These are phyloP conservation scores for Melocanna baccifera DNA, from an alignment of 176 grass and related monocot genomes.

Conservation along the genomic window DNA sequence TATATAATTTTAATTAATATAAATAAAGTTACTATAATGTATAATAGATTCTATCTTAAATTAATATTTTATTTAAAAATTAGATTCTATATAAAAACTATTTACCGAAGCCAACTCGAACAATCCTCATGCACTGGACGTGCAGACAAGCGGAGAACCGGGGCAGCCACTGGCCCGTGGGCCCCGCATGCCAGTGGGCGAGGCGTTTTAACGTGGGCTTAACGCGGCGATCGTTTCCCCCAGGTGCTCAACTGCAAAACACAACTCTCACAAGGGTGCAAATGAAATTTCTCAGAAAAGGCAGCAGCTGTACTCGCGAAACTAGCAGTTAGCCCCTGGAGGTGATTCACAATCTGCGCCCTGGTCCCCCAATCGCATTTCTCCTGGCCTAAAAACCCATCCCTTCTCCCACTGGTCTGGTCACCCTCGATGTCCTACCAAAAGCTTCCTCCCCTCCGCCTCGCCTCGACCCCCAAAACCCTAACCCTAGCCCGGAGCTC, in stretches of 20 bases:
- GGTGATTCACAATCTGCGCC: slow-evolving; percentile 17
- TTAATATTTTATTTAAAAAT: no score
- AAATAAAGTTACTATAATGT: no score
- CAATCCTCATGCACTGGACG: no score
- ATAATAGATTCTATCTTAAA: no score
- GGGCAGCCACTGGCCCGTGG: not conserved
- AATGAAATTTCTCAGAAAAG: not conserved
- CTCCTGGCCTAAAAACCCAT: slow-evolving; percentile 23
- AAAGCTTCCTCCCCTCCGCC: slow-evolving; percentile 3
- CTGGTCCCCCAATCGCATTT: slow-evolving; percentile 29
- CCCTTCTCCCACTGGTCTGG: not conserved
- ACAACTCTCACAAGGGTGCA: no score
- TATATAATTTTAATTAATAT: no score
- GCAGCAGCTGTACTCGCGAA: not conserved
- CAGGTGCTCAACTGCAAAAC: not conserved
- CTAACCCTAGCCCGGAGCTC: slow-evolving; percentile 53
- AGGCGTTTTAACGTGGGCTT: not conserved
- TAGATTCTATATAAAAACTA: no score
- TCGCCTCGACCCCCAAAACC: slow-evolving; percentile 31
- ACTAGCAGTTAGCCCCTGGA: not conserved
- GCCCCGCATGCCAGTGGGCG: not conserved
- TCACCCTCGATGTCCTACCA: slow-evolving; percentile 24
- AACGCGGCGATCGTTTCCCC: not conserved
- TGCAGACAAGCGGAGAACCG: not conserved
- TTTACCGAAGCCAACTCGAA: no score